These are phyloP conservation scores for Wickerhamiella sorbophila DNA, from an alignment of 805 yeast genomes.

Conservation along the genomic window DNA sequence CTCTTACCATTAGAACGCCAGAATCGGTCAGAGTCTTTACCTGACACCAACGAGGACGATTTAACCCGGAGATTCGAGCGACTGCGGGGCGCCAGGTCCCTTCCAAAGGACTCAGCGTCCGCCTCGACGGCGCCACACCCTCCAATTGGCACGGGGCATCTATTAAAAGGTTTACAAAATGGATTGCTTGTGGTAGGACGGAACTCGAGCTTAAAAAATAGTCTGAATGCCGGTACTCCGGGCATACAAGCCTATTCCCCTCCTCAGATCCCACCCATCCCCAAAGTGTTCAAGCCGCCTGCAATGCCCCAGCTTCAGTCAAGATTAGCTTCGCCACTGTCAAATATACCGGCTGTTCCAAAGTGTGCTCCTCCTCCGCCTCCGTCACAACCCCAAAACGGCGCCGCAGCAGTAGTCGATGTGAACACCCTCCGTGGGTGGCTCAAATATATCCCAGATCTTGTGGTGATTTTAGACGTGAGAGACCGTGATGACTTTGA, in stretches of 20 bases:
- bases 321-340: no score
- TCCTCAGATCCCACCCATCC: not conserved
- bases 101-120: not conserved
- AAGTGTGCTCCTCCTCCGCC: not conserved
- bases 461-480: constrained; percentile 53
- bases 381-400: not conserved
- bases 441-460: not conserved
- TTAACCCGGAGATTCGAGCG: not conserved
- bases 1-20: not conserved
- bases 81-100: not conserved
- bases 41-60: not conserved
- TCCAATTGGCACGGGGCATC: not conserved
- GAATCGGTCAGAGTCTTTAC: not conserved
- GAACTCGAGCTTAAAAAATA: not conserved
- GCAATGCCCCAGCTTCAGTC: no score
- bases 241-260: not conserved
- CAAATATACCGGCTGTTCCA: no score
- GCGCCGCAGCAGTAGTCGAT: not conserved
- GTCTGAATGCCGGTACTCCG: not conserved
- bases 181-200: not conserved
- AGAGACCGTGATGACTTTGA: constrained; percentile 48
- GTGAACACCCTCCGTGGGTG: not conserved
- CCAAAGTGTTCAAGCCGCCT: not conserved
- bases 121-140: not conserved
- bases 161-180: no score